phyloP scores from a whole-genome alignment of 1,139 yeast species.

The Pichia sp. region DNA sequence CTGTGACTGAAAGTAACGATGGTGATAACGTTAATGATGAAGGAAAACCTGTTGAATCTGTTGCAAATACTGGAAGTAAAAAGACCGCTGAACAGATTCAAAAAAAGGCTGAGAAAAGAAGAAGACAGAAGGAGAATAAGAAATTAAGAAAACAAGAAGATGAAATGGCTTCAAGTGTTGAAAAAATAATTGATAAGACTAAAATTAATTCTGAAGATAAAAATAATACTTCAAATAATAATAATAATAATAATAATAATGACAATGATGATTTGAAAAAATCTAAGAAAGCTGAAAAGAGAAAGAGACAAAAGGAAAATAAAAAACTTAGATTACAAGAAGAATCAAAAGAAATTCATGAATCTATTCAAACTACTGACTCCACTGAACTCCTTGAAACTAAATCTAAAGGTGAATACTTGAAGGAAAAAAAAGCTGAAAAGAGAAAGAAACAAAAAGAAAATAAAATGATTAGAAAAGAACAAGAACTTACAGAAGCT shows the following conservation, averaged over 20 bases:
- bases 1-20: not conserved
- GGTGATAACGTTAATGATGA: not conserved
- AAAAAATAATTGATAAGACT: not conserved
- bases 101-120: not conserved
- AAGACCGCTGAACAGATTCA: not conserved
- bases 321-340: not conserved
- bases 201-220: not conserved
- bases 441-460: constrained; percentile 1
- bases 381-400: too few species aligned
- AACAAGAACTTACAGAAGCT: too few species aligned
- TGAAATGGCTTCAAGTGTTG: not conserved
- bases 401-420: too few species aligned
- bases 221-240: not conserved
- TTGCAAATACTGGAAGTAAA: not conserved
- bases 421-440: not conserved
- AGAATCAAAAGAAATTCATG: too few species aligned
- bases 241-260: not conserved
- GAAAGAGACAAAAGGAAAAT: not conserved
- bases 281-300: not conserved
- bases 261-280: not conserved
- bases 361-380: too few species aligned
- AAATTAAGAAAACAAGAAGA: not conserved
- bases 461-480: not conserved
- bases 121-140: not conserved
- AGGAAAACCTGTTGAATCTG: not conserved